Evolutionary conservation across 108 stramenopile species (phyloP).

Genomic region (Nitzschia inconspicua): DNA sequence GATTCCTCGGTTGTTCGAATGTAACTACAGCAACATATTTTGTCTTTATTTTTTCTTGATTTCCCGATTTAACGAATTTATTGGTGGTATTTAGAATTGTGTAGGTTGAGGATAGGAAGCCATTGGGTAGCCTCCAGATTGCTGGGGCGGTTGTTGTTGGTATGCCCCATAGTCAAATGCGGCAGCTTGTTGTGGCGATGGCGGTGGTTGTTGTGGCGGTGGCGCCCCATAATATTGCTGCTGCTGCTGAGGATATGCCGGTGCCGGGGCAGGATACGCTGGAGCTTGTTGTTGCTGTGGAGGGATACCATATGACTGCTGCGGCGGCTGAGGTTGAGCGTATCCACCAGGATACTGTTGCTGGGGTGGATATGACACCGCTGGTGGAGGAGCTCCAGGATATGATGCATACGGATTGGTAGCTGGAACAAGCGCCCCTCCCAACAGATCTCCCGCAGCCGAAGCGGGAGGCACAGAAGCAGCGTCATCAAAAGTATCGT

Average conservation of each 20-base stretch:
- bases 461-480: constrained; percentile 10
- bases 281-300: background rate
- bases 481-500: constrained; percentile 25
- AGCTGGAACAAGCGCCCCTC: constrained; percentile 19
- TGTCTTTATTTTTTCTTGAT: no score
- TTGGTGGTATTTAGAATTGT: background rate
- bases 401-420: constrained; percentile 15
- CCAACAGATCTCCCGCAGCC: background rate
- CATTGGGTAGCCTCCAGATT: constrained; percentile 2
- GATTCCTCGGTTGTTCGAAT: no score
- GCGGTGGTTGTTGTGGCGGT: constrained; percentile 13
- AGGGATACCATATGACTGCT: background rate
- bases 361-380: constrained; percentile 3
- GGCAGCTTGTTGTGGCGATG: background rate
- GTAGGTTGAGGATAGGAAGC: constrained; percentile 5
- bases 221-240: constrained; percentile 6
- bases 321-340: background rate
- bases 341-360: background rate
- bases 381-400: constrained; percentile 14
- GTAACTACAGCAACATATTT: no score
- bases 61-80: background rate
- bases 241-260: constrained; percentile 9
- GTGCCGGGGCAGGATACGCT: constrained; percentile 3
- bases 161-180: constrained; percentile 7
- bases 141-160: constrained; percentile 16